Conservation (phyloP, 202 grass and related monocot genomes). For the Bolboschoenoplectus hybrid region DNA sequence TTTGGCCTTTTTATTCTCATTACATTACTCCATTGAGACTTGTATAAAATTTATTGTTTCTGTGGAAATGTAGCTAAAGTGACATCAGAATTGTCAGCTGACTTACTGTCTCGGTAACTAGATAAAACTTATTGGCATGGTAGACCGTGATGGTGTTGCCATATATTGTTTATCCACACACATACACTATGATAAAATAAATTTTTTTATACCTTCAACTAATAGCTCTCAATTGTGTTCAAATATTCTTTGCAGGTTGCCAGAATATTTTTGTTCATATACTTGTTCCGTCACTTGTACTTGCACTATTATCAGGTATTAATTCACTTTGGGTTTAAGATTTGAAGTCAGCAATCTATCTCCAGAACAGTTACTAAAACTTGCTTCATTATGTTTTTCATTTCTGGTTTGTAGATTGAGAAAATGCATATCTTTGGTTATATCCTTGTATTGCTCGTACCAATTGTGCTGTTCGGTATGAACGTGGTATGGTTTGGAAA, state of each 20-base stretch:
- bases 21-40: neutral
- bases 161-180: neutral
- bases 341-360: slow-evolving; percentile 28
- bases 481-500: slow-evolving; percentile 95
- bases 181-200: neutral
- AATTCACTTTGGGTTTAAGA: neutral
- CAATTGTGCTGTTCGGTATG: slow-evolving; percentile 73
- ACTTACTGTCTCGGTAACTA: neutral
- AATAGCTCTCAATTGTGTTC: neutral
- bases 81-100: neutral
- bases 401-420: slow-evolving; percentile 55
- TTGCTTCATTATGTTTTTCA: slow-evolving; percentile 29
- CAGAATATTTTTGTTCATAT: slow-evolving; percentile 85
- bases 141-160: neutral
- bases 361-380: slow-evolving; percentile 24
- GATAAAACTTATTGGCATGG: neutral
- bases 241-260: slow-evolving; percentile 65
- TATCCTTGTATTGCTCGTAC: slow-evolving; percentile 71
- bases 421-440: slow-evolving; percentile 67
- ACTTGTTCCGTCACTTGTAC: slow-evolving; percentile 95
- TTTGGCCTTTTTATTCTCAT: neutral
- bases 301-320: slow-evolving; percentile 81
- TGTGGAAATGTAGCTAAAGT: neutral
- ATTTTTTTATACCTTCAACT: neutral
- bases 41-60: neutral